Evolutionary conservation across 495 filamentous ascomycete species (phyloP), one percentile per base, ranked within the genome.

Genomic region (Penicillium daleae): DNA sequence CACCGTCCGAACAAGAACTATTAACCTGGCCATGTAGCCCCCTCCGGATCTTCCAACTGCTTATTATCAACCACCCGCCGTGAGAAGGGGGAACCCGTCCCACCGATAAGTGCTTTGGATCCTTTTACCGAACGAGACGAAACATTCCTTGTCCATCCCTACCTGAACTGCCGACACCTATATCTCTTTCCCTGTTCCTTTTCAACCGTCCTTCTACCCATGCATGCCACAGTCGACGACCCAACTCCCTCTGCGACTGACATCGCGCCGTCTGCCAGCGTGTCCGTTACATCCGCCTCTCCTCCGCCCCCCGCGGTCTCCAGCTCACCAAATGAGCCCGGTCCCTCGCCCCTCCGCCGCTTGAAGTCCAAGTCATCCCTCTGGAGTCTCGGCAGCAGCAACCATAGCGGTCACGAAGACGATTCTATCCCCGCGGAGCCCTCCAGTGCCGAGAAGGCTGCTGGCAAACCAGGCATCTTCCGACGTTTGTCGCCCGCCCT

Each of bases 401-500:
- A 71, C 17, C 67, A 74, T 4, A 60, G 58, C 37, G 24, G 5
- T 7, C 58, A 73, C 67, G 76, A 78, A 50, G 75, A 78, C 65
- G 71, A 75, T 31, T 5, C 35, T 24, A 49, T 59, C 50, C 59
- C 68, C 1, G 49, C 51, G 39, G 70, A 78, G 21, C 64, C 64
- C 1, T 37, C 57, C 27, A 66, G 60, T 21, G 64, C 68, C 27
- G 73, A 77, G 33, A 77, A 74, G 49, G 69, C 65, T 22, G 62
- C 70, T 26, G 67, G 70, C 21, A 73, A 68, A 17, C 66, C 75
- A 31, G 76, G 73, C 31, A 75, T 82, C 61, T 73, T 80, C 54
- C 78, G 78, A 56, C 76, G 78, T 10, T 62, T 82, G 35, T 91
- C 89, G 29, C 89, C 90, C 44, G 90, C 89, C 24, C 81, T 93